These are phyloP conservation scores for Sclerospora graminicola DNA, from an alignment of 352 stramenopile genomes.

Conservation along the genomic window DNA sequence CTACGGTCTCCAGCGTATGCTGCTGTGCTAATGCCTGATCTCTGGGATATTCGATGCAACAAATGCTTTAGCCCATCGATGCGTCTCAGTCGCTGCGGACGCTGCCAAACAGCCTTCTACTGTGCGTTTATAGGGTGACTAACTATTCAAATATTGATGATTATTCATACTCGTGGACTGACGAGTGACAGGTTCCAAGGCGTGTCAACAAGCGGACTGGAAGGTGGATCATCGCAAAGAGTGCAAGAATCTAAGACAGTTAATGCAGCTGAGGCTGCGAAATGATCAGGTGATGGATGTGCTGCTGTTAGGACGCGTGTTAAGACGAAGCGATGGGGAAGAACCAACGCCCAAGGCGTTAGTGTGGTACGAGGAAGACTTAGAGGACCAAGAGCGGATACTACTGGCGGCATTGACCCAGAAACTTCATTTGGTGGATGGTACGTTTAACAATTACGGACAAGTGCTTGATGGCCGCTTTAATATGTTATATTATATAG, in stretches of 20 bases:
- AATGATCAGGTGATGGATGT: slow-evolving; percentile 37
- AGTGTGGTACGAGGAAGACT: slow-evolving; percentile 48
- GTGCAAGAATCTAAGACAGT: slow-evolving; percentile 34
- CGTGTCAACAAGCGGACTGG: slow-evolving; percentile 60
- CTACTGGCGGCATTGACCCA: slow-evolving; percentile 34
- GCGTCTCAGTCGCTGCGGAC: slow-evolving; percentile 43
- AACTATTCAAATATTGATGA: no score
- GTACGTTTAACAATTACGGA: slow-evolving; percentile 4
- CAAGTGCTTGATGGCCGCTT: not conserved
- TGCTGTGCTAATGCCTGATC: slow-evolving; percentile 33
- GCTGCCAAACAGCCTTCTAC: slow-evolving; percentile 48
- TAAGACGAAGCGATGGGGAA: slow-evolving; percentile 14
- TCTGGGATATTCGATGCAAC: slow-evolving; percentile 56
- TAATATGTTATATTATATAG: slow-evolving; percentile 1
- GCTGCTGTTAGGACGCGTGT: slow-evolving; percentile 42
- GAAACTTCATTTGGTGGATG: slow-evolving; percentile 43
- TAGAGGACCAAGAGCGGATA: slow-evolving; percentile 35
- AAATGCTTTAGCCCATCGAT: slow-evolving; percentile 29
- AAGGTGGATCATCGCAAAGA: slow-evolving; percentile 47
- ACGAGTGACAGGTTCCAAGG: slow-evolving; percentile 32
- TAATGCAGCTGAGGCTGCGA: slow-evolving; percentile 25
- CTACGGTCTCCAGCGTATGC: slow-evolving; percentile 21
- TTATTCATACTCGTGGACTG: no score
- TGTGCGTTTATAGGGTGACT: slow-evolving; percentile 26
- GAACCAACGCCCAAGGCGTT: slow-evolving; percentile 22